A percentile compares a stretch with the other conserved stretches of the same genome.
phyloP scores from a whole-genome alignment of 2,329 filamentous ascomycete species.

The Dothistroma pini region DNA sequence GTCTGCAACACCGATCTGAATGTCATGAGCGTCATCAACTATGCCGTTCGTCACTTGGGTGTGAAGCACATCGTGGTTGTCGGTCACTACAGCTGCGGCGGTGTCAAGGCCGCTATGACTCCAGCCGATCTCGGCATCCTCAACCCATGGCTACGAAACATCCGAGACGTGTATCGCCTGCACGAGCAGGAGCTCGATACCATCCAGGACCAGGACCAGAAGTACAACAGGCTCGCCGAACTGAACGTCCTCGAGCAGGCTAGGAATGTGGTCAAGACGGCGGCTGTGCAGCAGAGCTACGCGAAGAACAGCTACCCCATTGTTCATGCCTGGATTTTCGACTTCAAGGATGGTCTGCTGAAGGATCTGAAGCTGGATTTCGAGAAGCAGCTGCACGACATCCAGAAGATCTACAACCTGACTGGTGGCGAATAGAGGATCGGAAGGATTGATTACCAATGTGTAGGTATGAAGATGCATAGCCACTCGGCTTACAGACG shows the following conservation, averaged over 20 bases:
- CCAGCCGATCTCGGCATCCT: conserved; percentile 55
- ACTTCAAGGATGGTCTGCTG: conserved; percentile 15
- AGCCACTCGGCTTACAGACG: not conserved
- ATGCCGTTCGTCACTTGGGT: conserved; percentile 66
- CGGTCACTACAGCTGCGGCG: conserved; percentile 58
- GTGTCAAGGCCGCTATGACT: conserved; percentile 52
- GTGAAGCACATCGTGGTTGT: conserved; percentile 60
- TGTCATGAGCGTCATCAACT: conserved; percentile 72
- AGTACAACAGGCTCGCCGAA: conserved; percentile 14
- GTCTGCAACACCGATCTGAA: conserved; percentile 70
- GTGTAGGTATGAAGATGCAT: not conserved
- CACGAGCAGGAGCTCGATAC: conserved; percentile 13
- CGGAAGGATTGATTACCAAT: not conserved
- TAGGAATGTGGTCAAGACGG: conserved; percentile 16
- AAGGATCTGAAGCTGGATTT: conserved; percentile 16
- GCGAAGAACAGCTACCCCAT: conserved; percentile 15
- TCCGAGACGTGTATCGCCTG: conserved; percentile 37
- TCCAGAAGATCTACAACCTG: conserved; percentile 19
- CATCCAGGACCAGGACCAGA: conserved; percentile 11
- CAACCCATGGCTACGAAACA: conserved; percentile 57
- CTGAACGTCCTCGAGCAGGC: conserved; percentile 16
- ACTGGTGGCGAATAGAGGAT: conserved; percentile 4
- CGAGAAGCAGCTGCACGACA: conserved; percentile 13
- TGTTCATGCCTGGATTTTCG: conserved; percentile 15
- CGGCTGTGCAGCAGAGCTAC: conserved; percentile 16